phyloP scores from a whole-genome alignment of 441 rosid species.

The Adansonia rubrostipa region DNA sequence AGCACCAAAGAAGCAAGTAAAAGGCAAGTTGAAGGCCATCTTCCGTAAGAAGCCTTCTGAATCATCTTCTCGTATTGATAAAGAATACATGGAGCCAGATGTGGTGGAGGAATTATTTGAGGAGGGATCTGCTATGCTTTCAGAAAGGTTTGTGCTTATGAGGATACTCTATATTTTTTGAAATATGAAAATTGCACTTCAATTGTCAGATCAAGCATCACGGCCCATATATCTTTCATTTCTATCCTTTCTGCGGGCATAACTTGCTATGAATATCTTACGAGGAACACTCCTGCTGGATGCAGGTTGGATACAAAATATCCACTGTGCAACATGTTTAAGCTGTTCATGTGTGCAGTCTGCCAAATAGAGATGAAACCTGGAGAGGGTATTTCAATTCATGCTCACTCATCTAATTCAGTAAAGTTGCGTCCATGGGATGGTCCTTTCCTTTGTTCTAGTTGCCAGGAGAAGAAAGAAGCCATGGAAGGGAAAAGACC shows the following conservation, averaged over 20 bases:
- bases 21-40: conserved; percentile 86
- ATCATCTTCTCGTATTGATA: conserved; percentile 70
- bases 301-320: conserved; percentile 94
- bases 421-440: conserved; percentile 91
- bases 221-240: neutral
- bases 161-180: conserved; percentile 27
- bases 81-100: conserved; percentile 74
- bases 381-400: conserved; percentile 92
- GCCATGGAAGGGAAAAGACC: conserved; percentile 97
- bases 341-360: conserved; percentile 90
- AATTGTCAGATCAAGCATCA: neutral
- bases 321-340: conserved; percentile 97
- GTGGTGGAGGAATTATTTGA: conserved; percentile 86
- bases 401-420: conserved; percentile 63
- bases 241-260: neutral
- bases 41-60: conserved; percentile 74
- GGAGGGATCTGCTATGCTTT: conserved; percentile 97
- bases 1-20: conserved; percentile 70
- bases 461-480: conserved; percentile 97
- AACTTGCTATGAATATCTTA: conserved; percentile 22
- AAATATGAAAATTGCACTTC: neutral
- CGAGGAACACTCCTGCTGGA: conserved; percentile 21
- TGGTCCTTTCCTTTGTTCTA: conserved; percentile 96
- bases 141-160: conserved; percentile 74
- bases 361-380: conserved; percentile 98